These are phyloP conservation scores for Tetrapisispora iriomotensis DNA, from an alignment of 805 yeast species.

Conservation along the genomic window DNA sequence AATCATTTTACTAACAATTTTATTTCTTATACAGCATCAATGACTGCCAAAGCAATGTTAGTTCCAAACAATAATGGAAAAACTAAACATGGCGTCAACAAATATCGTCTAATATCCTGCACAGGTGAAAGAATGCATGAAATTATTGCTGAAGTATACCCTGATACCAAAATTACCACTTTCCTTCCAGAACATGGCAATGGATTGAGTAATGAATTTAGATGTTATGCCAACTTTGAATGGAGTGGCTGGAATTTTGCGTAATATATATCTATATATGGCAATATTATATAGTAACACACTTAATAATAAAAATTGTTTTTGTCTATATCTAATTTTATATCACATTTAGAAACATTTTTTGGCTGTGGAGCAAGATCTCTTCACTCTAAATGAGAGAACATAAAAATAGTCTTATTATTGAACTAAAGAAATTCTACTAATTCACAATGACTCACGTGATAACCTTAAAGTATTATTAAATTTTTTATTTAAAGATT, in stretches of 20 bases:
- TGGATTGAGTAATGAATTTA: slow-evolving; percentile 79
- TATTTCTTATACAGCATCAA: slow-evolving; percentile 29
- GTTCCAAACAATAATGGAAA: slow-evolving; percentile 30
- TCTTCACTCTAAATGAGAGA: too few species aligned
- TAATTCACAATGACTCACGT: too few species aligned
- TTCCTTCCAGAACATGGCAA: slow-evolving; percentile 75
- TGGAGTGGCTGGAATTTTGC: slow-evolving; percentile 54
- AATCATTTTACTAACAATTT: slow-evolving; percentile 5
- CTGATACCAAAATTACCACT: slow-evolving; percentile 52
- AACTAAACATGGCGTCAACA: slow-evolving; percentile 33
- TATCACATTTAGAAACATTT: too few species aligned
- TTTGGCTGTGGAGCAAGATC: too few species aligned
- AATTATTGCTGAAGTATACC: slow-evolving; percentile 51
- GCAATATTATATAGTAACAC: too few species aligned
- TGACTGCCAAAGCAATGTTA: slow-evolving; percentile 53
- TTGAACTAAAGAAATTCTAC: too few species aligned
- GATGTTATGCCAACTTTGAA: slow-evolving; percentile 75
- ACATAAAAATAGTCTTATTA: too few species aligned
- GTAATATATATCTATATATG: too few species aligned
- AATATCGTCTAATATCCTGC: slow-evolving; percentile 54
- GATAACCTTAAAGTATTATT: too few species aligned
- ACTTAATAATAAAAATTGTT: not conserved
- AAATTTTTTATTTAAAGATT: too few species aligned
- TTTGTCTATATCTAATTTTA: not conserved
- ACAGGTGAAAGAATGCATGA: slow-evolving; percentile 85